phyloP scores from a whole-genome alignment of 805 yeast genomes.

The Starmerella scarabaei region DNA sequence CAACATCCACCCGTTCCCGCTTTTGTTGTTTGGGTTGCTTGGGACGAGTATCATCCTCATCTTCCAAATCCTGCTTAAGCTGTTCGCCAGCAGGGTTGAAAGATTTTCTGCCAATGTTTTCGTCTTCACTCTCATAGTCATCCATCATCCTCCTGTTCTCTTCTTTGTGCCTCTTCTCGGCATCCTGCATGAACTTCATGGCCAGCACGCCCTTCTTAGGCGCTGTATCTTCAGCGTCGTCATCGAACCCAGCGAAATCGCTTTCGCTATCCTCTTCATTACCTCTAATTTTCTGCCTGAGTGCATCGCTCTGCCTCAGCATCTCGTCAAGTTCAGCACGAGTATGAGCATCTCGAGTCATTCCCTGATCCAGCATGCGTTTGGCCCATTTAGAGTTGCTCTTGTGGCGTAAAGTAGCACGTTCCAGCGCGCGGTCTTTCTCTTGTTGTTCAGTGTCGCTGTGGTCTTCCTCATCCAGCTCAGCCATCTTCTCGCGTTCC shows the following conservation, averaged over 20 bases:
- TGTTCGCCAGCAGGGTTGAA: slow-evolving; percentile 17
- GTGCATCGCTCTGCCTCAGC: slow-evolving; percentile 73
- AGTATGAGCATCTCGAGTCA: slow-evolving; percentile 72
- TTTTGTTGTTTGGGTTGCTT: background rate
- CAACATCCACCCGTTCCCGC: slow-evolving; percentile 3
- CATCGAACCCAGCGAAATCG: slow-evolving; percentile 24
- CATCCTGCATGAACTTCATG: slow-evolving; percentile 93
- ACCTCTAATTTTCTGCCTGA: slow-evolving; percentile 62
- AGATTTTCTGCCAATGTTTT: slow-evolving; percentile 39
- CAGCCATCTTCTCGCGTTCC: slow-evolving; percentile 56
- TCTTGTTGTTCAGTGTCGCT: slow-evolving; percentile 48
- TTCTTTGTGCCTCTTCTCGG: slow-evolving; percentile 54
- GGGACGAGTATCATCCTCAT: slow-evolving; percentile 20
- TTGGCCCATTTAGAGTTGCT: slow-evolving; percentile 76
- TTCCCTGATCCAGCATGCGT: slow-evolving; percentile 76
- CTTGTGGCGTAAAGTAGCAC: slow-evolving; percentile 86
- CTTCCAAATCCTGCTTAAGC: slow-evolving; percentile 19
- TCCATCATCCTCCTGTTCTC: slow-evolving; percentile 41
- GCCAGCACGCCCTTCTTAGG: slow-evolving; percentile 74
- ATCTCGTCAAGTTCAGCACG: slow-evolving; percentile 89
- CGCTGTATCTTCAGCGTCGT: slow-evolving; percentile 21
- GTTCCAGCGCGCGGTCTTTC: slow-evolving; percentile 68
- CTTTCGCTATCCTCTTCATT: slow-evolving; percentile 35
- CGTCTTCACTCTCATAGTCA: slow-evolving; percentile 21
- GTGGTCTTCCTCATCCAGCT: slow-evolving; percentile 44